Conservation (phyloP, 108 stramenopile genomes). For the Nitzschia sp. region DNA sequence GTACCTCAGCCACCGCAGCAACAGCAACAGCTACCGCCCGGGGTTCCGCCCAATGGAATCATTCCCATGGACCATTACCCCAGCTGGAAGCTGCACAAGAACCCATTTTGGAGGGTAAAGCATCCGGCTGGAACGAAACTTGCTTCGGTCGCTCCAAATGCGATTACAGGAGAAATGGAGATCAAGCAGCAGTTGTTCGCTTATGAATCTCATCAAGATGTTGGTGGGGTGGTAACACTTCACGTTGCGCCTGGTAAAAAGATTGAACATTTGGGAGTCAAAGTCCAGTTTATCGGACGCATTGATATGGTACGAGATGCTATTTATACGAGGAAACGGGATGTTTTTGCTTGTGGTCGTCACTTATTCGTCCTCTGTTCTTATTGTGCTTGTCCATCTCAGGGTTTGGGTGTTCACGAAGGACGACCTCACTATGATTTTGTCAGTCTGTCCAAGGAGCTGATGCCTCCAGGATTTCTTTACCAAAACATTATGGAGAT, state of each 20-base stretch:
- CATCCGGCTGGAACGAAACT: conserved; percentile 39
- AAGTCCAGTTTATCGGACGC: conserved; percentile 95
- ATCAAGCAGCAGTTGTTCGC: conserved; percentile 38
- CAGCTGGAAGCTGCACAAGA: conserved; percentile 82
- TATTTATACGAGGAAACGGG: conserved; percentile 1
- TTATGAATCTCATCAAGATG: conserved; percentile 67
- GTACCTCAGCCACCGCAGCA: conserved; percentile 24
- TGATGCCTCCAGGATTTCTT: conserved; percentile 89
- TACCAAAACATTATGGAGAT: conserved; percentile 71
- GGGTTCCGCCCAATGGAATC: conserved; percentile 24
- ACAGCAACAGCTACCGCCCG: conserved; percentile 18
- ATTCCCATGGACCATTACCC: conserved; percentile 77
- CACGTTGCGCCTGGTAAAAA: conserved; percentile 91
- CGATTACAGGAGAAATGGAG: conserved; percentile 17
- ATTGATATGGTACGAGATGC: conserved; percentile 86
- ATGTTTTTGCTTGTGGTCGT: background rate
- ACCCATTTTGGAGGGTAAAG: conserved; percentile 83
- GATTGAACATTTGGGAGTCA: conserved; percentile 96
- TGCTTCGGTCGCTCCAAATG: conserved; percentile 22
- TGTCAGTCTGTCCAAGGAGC: conserved; percentile 92
- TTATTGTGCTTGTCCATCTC: background rate
- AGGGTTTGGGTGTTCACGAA: conserved; percentile 78
- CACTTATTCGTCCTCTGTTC: conserved; percentile 1
- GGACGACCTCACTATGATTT: conserved; percentile 90
- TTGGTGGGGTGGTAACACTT: conserved; percentile 85